Evolutionary conservation across 495 filamentous ascomycete genomes (phyloP), one percentile per base, ranked within the genome.

Genomic region (Talaromyces ruber): DNA sequence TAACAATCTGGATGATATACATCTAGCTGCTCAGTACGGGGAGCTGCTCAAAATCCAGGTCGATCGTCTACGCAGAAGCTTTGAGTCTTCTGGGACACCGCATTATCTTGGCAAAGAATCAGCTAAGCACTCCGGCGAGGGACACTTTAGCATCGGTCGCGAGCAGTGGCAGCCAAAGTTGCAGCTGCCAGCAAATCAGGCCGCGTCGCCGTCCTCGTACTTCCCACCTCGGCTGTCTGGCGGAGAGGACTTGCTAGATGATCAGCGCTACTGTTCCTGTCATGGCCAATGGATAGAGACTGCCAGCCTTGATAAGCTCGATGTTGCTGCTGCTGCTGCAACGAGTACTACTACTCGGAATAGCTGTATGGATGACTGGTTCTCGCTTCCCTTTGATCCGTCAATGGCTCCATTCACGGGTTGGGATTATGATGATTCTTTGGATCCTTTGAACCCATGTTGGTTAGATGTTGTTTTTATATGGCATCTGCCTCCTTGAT

Each of bases 381-480:
- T 81, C 52, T 77, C 79, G 0, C 59, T 81, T 18, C 79, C 80
- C 14, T 82, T 82, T 62, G 79, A 82, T 67, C 78, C 78, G 9
- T 76, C 75, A 0, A 81, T 82, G 79, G 79, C 80, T n/a, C 80
- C 79, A 2, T 82, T 82, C 62, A 75, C 75, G 1, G 16, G 37
- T 34, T 52, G 11, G 58, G 39, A 60, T 16, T 21, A 73, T 77
- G 47, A 75, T 70, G 53, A 70, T 58, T 34, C 70, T 70, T n/a
- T 74, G 73, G 9, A 73, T 74, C 43, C 79, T 80, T 60, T 74
- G 75, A 32, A 76, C 76, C 30, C 76, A 73, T 67, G 78, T 78
- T 62, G 78, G 78, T 21, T 77, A 76, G 6, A 74, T 71, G 3
- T 67, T 79, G 52, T 72, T 65, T 82, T 81, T 51, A 78, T 82